Evolutionary conservation across 371 early-diverging fungal genomes (phyloP), one percentile per base, ranked within the genome.

Genomic region (Nematocida sp.): DNA sequence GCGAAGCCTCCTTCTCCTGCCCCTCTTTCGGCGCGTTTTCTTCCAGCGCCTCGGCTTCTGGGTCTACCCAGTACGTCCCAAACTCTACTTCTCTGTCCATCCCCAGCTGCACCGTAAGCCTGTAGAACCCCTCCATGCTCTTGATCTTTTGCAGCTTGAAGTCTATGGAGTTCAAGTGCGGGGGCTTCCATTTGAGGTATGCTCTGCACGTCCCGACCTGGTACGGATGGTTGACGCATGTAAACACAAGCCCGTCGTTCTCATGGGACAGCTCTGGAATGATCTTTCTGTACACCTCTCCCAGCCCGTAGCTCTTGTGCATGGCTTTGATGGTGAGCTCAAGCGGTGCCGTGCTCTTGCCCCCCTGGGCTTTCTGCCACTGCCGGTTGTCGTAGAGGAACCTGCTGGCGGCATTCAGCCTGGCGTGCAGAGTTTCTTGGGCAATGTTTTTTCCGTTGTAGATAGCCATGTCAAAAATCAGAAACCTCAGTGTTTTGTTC

Each of bases 161-260:
- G 79, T 98, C 98, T 13, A 95, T 86, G 0, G 96, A 92, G 81
- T 96, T 96, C 76, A 95, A 90, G 63, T 89, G 87, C 11, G 93
- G 87, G 11, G 96, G 95, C 79, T 96, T 98, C 98, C 98, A 98
- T 85, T 98, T 98, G 36, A 95, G 81, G 88, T 93, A 92, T 74
- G 88, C 89, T 7, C 85, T 75, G 62, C 91, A 90, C 1, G 93
- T 92, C 37, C 94, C 94, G 7, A 87, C 78, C 0, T 76, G 77
- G 80, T 96, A 96, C 25, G 89, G 87, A 1, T 90, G 88, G n/a
- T 83, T 80, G 2, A 86, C 86, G 1, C 94, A 87, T 0, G 96
- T 95, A 79, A 95, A 97, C 46, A 97, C 93, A 2, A 96, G 81
- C 0, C 98, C 98, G 80, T 97, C 98, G 38, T 86, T 91, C 54